Percentiles rank a stretch among this genome's conserved stretches.
These are phyloP conservation scores for Drechmeria coniospora DNA, from an alignment of 2,329 filamentous ascomycete species.

Conservation along the genomic window DNA sequence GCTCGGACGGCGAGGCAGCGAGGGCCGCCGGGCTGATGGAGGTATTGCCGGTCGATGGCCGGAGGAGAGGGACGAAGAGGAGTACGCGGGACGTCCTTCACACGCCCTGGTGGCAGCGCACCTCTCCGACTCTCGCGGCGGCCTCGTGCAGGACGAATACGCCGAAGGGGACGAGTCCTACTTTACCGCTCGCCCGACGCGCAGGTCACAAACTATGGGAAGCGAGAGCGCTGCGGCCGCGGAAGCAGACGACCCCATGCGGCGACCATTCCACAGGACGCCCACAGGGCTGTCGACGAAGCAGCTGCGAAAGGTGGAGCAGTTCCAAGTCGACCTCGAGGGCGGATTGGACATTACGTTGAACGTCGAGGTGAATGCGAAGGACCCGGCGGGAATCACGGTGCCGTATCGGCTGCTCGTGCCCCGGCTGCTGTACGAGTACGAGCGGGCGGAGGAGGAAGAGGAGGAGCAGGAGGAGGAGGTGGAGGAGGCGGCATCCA, in stretches of 20 bases:
- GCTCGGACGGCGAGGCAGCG: slow-evolving; percentile 25
- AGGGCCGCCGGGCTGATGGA: slow-evolving; percentile 28
- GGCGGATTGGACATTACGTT: slow-evolving; percentile 75
- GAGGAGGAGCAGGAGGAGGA: slow-evolving; percentile 4
- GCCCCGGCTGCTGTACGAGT: slow-evolving; percentile 54
- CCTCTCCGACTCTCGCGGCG: slow-evolving; percentile 22
- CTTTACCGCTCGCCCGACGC: slow-evolving; percentile 30
- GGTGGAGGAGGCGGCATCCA: slow-evolving; percentile 14
- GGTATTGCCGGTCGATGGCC: slow-evolving; percentile 42
- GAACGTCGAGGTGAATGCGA: slow-evolving; percentile 76
- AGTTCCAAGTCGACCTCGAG: slow-evolving; percentile 56
- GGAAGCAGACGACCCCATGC: slow-evolving; percentile 9
- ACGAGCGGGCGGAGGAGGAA: slow-evolving; percentile 26
- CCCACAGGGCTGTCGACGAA: slow-evolving; percentile 54
- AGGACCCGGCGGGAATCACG: slow-evolving; percentile 78
- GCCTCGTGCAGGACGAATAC: slow-evolving; percentile 31
- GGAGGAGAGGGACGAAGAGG: slow-evolving; percentile 25
- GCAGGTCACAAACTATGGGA: slow-evolving; percentile 15
- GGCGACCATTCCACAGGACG: slow-evolving; percentile 45
- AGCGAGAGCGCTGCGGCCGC: slow-evolving; percentile 9
- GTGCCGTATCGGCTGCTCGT: slow-evolving; percentile 76
- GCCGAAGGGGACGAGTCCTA: slow-evolving; percentile 40
- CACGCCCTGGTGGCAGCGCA: slow-evolving; percentile 9
- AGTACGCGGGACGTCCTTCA: slow-evolving; percentile 9
- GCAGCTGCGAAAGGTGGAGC: slow-evolving; percentile 37